A percentile compares a stretch with the other conserved stretches of the same genome.
Conservation (phyloP, 495 filamentous ascomycete species). For the Copromyces sp. region DNA sequence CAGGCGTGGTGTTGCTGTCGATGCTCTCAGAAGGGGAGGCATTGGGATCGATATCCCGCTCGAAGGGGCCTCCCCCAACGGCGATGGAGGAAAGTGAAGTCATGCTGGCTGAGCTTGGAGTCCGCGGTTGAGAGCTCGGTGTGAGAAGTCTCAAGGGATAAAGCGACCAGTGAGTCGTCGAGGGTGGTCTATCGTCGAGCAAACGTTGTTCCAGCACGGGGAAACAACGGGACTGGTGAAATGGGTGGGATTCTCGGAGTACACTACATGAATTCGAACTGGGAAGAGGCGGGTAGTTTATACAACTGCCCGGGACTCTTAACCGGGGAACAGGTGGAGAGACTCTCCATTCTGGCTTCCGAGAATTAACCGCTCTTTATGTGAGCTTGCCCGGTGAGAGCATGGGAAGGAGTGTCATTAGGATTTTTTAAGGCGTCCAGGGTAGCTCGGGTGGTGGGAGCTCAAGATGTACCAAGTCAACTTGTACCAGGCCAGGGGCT, state of each 20-base stretch:
- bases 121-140: slow-evolving; percentile 3
- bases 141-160: background rate
- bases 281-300: background rate
- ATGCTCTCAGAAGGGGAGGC: slow-evolving; percentile 30
- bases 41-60: slow-evolving; percentile 25
- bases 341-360: background rate
- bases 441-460: background rate
- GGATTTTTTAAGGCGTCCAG: background rate
- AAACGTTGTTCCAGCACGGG: background rate
- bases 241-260: background rate
- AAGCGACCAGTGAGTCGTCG: background rate
- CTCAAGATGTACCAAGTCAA: background rate
- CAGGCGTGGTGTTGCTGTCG: slow-evolving; percentile 36
- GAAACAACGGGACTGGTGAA: background rate
- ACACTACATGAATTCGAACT: background rate
- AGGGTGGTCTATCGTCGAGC: background rate
- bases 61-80: background rate
- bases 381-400: background rate
- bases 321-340: background rate
- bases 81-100: background rate
- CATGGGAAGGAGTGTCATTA: background rate
- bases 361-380: background rate
- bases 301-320: background rate
- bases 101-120: slow-evolving; percentile 8
- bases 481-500: background rate